These are phyloP conservation scores for Harringtonia aguacate DNA, from an alignment of 2,329 filamentous ascomycete genomes.

Conservation along the genomic window DNA sequence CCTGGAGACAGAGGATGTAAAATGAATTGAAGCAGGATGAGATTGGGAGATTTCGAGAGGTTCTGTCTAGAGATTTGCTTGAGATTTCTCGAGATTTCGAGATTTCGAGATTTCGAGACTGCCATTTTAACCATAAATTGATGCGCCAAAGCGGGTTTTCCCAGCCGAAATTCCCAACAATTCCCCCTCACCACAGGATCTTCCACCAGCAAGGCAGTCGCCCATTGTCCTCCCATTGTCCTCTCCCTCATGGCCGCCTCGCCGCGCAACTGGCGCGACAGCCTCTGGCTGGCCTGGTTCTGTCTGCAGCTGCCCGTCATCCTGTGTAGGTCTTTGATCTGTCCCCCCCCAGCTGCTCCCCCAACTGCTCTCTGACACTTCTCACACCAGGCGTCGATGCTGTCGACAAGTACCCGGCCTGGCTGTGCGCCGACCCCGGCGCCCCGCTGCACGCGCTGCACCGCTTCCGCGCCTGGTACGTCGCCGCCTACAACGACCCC, in stretches of 20 bases:
- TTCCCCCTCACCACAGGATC: neutral
- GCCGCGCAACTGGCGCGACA: constrained; percentile 12
- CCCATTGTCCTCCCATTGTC: too few relatives aligned
- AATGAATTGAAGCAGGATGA: too few relatives aligned
- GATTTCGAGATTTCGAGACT: too few relatives aligned
- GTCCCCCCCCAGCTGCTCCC: neutral
- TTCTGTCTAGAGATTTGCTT: too few relatives aligned
- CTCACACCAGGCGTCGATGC: constrained; percentile 37
- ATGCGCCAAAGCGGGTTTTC: too few relatives aligned
- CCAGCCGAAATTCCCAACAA: too few relatives aligned
- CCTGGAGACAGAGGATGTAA: too few relatives aligned
- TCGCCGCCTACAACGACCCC: constrained; percentile 39
- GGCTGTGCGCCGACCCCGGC: constrained; percentile 28
- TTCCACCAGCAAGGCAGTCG: too few relatives aligned
- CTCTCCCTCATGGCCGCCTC: neutral
- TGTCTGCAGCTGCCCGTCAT: constrained; percentile 19
- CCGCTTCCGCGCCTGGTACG: constrained; percentile 34
- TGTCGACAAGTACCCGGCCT: constrained; percentile 38
- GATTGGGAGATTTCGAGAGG: too few relatives aligned
- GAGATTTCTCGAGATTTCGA: too few relatives aligned
- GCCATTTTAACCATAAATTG: too few relatives aligned
- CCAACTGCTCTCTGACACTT: neutral
- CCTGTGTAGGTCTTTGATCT: constrained; percentile 17
- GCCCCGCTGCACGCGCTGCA: constrained; percentile 37
- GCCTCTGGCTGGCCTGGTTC: constrained; percentile 23